These are phyloP conservation scores for Camellia sinensis DNA, from an alignment of 148 eudicot species.

Conservation along the genomic window DNA sequence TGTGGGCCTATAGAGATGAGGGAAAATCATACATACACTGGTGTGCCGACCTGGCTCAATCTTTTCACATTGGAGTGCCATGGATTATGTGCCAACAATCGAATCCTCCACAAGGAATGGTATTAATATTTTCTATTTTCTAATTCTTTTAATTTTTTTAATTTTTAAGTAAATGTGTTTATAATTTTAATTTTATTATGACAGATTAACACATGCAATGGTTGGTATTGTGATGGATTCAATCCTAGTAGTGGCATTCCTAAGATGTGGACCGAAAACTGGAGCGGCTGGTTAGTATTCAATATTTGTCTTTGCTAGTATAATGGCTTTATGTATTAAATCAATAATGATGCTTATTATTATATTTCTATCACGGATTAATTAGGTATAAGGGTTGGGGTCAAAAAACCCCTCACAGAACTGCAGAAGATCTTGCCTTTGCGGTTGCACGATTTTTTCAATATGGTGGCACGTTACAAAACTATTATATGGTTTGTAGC, in stretches of 20 bases:
- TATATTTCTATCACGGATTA: not conserved
- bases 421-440: slow-evolving; percentile 39
- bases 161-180: not conserved
- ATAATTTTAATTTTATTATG: not conserved
- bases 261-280: slow-evolving; percentile 67
- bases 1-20: slow-evolving; percentile 25
- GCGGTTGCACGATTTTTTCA: slow-evolving; percentile 42
- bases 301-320: not conserved
- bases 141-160: not conserved
- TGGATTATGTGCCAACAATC: slow-evolving; percentile 65
- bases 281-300: slow-evolving; percentile 55
- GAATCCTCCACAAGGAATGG: slow-evolving; percentile 48
- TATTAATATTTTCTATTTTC: slow-evolving; percentile 11
- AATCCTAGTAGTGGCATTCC: slow-evolving; percentile 38
- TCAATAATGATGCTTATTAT: too few relatives aligned
- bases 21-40: slow-evolving; percentile 51
- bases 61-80: slow-evolving; percentile 41
- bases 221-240: slow-evolving; percentile 48
- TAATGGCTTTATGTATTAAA: not conserved
- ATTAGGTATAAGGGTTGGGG: slow-evolving; percentile 41
- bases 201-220: slow-evolving; percentile 57
- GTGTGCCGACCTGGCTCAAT: slow-evolving; percentile 43
- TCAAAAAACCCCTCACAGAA: slow-evolving; percentile 28
- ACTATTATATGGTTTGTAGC: slow-evolving; percentile 40
- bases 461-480: slow-evolving; percentile 31